Evolutionary conservation across 1,139 yeast species (phyloP).

Genomic region (Pichia sp.): DNA sequence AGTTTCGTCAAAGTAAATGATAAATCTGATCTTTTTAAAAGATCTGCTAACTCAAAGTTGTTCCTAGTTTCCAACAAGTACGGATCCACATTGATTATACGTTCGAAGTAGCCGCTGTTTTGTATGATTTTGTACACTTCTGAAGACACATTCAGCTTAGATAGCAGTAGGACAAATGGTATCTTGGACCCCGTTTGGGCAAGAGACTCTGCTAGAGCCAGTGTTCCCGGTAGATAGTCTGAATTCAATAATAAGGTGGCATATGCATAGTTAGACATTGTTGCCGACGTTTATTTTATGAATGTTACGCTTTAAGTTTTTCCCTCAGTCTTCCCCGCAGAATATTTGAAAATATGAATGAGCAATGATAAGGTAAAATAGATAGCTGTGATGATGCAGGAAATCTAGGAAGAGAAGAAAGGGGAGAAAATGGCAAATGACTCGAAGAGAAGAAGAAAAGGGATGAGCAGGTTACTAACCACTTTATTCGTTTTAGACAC

Average conservation of each 20-base stretch:
- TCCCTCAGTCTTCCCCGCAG: too few species aligned
- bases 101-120: conserved; percentile 27
- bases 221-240: conserved; percentile 72
- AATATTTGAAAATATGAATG: too few species aligned
- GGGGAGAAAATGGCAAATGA: too few species aligned
- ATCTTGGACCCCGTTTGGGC: conserved; percentile 14
- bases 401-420: too few species aligned
- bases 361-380: too few species aligned
- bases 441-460: too few species aligned
- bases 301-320: too few species aligned
- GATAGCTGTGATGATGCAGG: too few species aligned
- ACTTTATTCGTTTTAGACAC: neutral
- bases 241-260: conserved; percentile 65
- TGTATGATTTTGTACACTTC: conserved; percentile 33
- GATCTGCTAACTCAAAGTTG: conserved; percentile 19
- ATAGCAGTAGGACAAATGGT: conserved; percentile 26
- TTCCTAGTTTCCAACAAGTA: conserved; percentile 23
- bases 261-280: conserved; percentile 41
- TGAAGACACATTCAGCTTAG: conserved; percentile 32
- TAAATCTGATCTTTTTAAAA: conserved; percentile 72
- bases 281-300: neutral
- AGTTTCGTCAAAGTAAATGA: conserved; percentile 69
- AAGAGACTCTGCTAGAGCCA: conserved; percentile 53
- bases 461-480: neutral
- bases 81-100: conserved; percentile 33